Evolutionary conservation across 192 early-diverging fungal species (phyloP).

Genomic region (Linnemannia exigua): DNA sequence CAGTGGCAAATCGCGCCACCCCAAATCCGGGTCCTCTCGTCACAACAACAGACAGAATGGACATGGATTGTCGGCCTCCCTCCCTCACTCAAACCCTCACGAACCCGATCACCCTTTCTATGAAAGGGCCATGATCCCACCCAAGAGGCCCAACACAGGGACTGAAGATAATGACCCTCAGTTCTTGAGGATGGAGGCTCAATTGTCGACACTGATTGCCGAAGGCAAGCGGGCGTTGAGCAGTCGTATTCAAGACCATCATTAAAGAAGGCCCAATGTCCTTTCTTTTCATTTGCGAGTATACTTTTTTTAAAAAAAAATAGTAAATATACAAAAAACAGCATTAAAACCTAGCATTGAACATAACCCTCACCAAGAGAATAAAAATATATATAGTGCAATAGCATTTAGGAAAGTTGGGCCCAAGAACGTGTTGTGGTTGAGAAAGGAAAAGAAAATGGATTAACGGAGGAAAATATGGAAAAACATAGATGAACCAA

Average conservation of each 20-base stretch:
- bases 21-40: neutral
- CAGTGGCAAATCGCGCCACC: neutral
- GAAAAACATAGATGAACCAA: no score
- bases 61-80: conserved; percentile 23
- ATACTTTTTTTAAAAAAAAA: neutral
- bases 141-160: conserved; percentile 36
- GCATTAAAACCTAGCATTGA: neutral
- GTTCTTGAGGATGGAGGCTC: conserved; percentile 57
- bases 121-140: conserved; percentile 6
- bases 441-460: no score
- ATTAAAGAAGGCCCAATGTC: neutral
- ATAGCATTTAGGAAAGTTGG: no score
- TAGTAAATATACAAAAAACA: neutral
- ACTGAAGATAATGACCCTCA: conserved; percentile 57
- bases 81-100: conserved; percentile 27
- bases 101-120: conserved; percentile 11
- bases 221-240: conserved; percentile 53
- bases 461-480: no score
- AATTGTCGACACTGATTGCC: conserved; percentile 46
- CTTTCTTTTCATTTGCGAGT: no score
- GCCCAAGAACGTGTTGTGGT: no score
- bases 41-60: conserved; percentile 1
- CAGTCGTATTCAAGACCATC: conserved; percentile 28
- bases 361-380: no score
- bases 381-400: no score